phyloP scores from a whole-genome alignment of 768 basidiomycete species.

The Psilocybe sp. region DNA sequence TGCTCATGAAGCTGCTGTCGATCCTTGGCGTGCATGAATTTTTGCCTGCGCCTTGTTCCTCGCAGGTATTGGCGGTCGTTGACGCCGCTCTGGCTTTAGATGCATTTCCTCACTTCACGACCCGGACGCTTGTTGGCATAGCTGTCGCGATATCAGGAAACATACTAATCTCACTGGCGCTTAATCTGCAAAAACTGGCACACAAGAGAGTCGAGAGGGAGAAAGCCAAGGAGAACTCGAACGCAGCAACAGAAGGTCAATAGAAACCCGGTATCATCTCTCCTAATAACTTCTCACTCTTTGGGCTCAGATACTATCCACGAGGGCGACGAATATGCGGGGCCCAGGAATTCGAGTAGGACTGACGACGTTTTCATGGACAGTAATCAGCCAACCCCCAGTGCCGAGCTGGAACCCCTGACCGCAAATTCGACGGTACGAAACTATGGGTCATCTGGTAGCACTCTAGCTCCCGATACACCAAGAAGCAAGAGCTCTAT shows the following conservation, averaged over 20 bases:
- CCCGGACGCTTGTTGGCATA: conserved; percentile 71
- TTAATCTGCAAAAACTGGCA: conserved; percentile 92
- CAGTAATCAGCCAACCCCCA: too few relatives aligned
- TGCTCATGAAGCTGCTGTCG: too few relatives aligned
- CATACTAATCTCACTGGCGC: conserved; percentile 82
- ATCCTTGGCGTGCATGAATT: too few relatives aligned
- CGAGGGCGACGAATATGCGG: too few relatives aligned
- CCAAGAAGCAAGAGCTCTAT: conserved; percentile 19
- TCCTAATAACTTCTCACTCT: conserved; percentile 1
- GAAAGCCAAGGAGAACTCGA: conserved; percentile 23
- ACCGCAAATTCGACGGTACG: conserved; percentile 2
- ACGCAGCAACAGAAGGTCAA: conserved; percentile 8
- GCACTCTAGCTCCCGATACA: conserved; percentile 9
- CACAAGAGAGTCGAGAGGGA: conserved; percentile 60
- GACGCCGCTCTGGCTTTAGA: too few relatives aligned
- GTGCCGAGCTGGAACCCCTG: too few relatives aligned
- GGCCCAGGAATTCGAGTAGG: too few relatives aligned
- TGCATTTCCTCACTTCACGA: conserved; percentile 44
- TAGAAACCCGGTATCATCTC: conserved; percentile 1
- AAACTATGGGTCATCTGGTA: conserved; percentile 21
- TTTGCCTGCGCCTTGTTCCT: too few relatives aligned
- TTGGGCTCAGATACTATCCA: not conserved
- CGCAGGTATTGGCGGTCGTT: too few relatives aligned
- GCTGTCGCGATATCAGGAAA: conserved; percentile 81
- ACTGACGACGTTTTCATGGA: too few relatives aligned